Evolutionary conservation across 1,139 yeast genomes (phyloP), one percentile per base, ranked within the genome.

Genomic region (Arxiozyma bovina): DNA sequence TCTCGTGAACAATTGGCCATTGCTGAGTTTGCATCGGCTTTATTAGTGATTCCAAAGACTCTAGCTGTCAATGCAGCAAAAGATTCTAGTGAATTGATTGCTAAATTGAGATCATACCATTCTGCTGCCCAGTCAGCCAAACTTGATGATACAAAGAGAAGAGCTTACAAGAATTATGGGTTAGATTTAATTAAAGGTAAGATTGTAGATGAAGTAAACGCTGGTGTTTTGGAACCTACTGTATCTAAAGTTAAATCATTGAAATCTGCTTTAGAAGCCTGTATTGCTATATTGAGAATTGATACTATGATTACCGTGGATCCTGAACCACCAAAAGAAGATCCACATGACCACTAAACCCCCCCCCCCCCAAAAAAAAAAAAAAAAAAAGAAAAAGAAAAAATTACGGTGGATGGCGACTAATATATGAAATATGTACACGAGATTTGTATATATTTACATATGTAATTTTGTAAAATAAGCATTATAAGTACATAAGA

Each of bases 301-400:
- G 99, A 94, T 72, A 94, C 99, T 55, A 90, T 93, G 96, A 93
- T 94, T 68, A 87, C 90, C 54, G 96, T 94, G 57, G 94, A 91
- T 63, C 99, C 99, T 38, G 99, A 93, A 67, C 95, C 90, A 59
- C 88, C 88, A 60, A 82, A 82, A 76, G 96, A 91, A 73, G 94
- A 87, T 65, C 96, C 94, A 52, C 93, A 85, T 67, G 87, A 71
- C 56, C 91, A 85, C 71, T 58, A 56, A 51, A 20, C 8, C n/a
- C n/a, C n/a, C n/a, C n/a, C n/a, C n/a, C n/a, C n/a, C n/a, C n/a
- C n/a, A n/a, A n/a, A 4, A 27, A 4, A n/a, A 3, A 12, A 18
- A 17, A 2, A 25, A n/a, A 25, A 4, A 25, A 44, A 12, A 23
- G 6, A 22, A 44, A 27, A 27, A 27, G 30, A 2, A 4, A 27